These are phyloP conservation scores for Viridothelium virens DNA, from an alignment of 495 filamentous ascomycete species.

Conservation along the genomic window DNA sequence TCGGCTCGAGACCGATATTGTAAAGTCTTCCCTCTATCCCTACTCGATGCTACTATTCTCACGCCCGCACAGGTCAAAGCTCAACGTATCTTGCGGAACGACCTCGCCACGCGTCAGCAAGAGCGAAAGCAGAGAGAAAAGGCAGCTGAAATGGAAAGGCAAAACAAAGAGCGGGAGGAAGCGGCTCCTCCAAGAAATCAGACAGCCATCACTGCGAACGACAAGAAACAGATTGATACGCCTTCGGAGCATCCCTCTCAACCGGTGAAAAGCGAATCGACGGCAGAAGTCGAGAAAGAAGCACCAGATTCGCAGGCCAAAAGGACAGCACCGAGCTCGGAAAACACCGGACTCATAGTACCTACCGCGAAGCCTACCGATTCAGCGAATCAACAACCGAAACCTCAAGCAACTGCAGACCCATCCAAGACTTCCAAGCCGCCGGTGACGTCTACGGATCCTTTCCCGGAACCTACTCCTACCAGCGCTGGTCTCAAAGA, in stretches of 20 bases:
- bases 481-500: neutral
- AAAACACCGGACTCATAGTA: conserved; percentile 1
- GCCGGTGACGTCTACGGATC: neutral
- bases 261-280: neutral
- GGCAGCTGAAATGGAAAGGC: conserved; percentile 23
- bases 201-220: neutral
- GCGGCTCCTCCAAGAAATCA: neutral
- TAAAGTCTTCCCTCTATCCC: no score
- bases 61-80: conserved; percentile 11
- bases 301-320: neutral
- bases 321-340: conserved; percentile 6
- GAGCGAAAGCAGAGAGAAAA: conserved; percentile 24
- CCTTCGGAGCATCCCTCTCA: neutral
- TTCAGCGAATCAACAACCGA: neutral
- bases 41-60: no score
- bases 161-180: conserved; percentile 20
- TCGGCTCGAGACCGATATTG: neutral
- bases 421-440: neutral
- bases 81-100: conserved; percentile 27
- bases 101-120: conserved; percentile 26
- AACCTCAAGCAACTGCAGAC: neutral
- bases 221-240: neutral
- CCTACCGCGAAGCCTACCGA: conserved; percentile 1
- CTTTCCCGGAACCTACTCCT: neutral
- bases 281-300: neutral